Conservation (phyloP, 768 basidiomycete species). For the Ramaria sp. region DNA sequence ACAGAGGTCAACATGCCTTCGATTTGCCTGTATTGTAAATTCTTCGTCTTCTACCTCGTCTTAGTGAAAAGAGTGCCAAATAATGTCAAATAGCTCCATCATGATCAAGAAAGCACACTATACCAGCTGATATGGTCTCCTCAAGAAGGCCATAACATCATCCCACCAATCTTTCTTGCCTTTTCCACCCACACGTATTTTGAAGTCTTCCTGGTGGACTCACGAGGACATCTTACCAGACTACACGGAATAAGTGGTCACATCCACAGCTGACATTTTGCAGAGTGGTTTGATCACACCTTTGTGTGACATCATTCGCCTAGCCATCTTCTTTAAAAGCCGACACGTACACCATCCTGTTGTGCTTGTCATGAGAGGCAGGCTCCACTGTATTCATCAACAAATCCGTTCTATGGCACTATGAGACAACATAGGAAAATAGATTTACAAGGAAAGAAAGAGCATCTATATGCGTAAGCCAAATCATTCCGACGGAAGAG, state of each 20-base stretch:
- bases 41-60: slow-evolving; percentile 93
- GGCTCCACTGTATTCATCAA: no score
- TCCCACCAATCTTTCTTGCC: slow-evolving; percentile 83
- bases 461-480: no score
- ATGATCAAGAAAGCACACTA: slow-evolving; percentile 15
- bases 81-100: slow-evolving; percentile 10
- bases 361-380: slow-evolving; percentile 40
- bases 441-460: no score
- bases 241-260: neutral
- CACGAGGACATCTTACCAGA: slow-evolving; percentile 2
- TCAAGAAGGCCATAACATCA: slow-evolving; percentile 46
- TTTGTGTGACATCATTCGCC: slow-evolving; percentile 81
- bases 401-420: no score
- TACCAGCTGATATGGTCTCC: slow-evolving; percentile 76
- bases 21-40: slow-evolving; percentile 58
- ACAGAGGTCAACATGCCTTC: slow-evolving; percentile 93
- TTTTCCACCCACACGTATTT: slow-evolving; percentile 52
- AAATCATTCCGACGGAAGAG: no score
- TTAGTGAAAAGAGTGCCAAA: slow-evolving; percentile 46
- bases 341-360: slow-evolving; percentile 87
- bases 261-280: slow-evolving; percentile 45
- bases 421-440: no score
- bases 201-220: slow-evolving; percentile 37
- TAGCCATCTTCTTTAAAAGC: slow-evolving; percentile 93
- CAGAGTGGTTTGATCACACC: slow-evolving; percentile 52